Base-by-base conservation (phyloP, 768 basidiomycete species). In the Termitomyces sp. region DNA sequence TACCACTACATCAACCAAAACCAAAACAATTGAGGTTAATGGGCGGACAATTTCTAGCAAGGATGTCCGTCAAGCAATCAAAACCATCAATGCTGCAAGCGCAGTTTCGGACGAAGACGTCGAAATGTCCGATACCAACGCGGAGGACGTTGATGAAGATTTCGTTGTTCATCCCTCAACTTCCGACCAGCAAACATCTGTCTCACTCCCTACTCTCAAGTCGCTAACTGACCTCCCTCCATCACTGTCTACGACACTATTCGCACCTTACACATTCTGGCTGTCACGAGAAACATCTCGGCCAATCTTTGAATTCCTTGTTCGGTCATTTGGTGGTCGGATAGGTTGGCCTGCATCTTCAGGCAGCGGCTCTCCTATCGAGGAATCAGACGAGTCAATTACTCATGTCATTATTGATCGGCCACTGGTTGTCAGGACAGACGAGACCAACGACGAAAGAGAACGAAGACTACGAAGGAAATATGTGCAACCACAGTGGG, bases 401-500 rank as follows among this genome's bases (percentile, higher is more conserved):
- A 98, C 97, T 1, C 97, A 98, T 75, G 88, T 98, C 63, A 87
- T 99, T 67, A 89, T 97, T 67, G 97, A 99, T 72, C 84, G 97
- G 48, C 96, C 97, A 1, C 64, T 85, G 38, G 75, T 81, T 12
- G 78, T 78, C 63, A 77, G 74, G 63, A 55, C 69, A 28, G 73
- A 80, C 57, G 88, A 86, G 68, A 80, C 82, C 0, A 65, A 78
- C 16, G 84, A 84, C 56, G 84, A 89, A 65, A 81, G 83, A 66
- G 85, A 88, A 66, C 79, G 82, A 46, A 80, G 86, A 40, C 75
- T 81, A 48, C 84, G 85, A 71, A 83, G 94, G 68, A 94, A 92
- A 70, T 93, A 91, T 73, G 83, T 98, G 18, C 97, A 98, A 74
- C 97, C 97, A 12, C 96, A 98, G 74, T 98, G 97, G 97, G 84